phyloP scores from a whole-genome alignment of 108 stramenopile species.

The Pseudonitzschia multistriata region DNA sequence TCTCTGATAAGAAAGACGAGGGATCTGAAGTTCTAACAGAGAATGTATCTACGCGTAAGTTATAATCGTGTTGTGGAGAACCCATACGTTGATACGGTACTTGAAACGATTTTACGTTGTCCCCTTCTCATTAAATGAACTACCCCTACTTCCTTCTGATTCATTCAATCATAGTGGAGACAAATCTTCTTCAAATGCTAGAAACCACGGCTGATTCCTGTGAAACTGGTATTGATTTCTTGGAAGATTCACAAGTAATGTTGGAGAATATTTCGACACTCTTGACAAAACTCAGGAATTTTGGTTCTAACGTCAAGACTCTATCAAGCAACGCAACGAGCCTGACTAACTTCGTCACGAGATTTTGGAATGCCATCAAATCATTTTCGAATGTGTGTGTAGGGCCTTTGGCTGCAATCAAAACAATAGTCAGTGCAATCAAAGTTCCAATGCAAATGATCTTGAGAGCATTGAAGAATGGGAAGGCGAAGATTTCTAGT shows the following conservation, averaged over 20 bases:
- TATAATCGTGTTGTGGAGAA: background rate
- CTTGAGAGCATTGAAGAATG: background rate
- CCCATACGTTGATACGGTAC: background rate
- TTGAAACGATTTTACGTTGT: background rate
- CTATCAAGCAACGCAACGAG: background rate
- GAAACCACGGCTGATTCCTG: background rate
- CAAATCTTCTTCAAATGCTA: background rate
- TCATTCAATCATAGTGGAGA: background rate
- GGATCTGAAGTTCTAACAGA: background rate
- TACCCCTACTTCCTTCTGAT: too few species aligned
- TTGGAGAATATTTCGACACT: background rate
- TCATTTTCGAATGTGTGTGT: background rate
- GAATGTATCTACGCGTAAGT: background rate
- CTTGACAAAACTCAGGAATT: background rate
- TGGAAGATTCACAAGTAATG: background rate
- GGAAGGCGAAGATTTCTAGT: background rate
- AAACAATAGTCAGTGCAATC: background rate
- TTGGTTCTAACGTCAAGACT: background rate
- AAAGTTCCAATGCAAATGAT: background rate
- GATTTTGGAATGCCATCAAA: background rate
- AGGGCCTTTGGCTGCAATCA: background rate
- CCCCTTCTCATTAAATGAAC: background rate
- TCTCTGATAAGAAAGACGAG: background rate
- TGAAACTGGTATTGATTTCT: background rate
- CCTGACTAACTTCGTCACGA: background rate